Evolutionary conservation across 371 early-diverging fungal species (phyloP), one percentile per base, ranked within the genome.

Genomic region (Choanephora cucurbitarum): DNA sequence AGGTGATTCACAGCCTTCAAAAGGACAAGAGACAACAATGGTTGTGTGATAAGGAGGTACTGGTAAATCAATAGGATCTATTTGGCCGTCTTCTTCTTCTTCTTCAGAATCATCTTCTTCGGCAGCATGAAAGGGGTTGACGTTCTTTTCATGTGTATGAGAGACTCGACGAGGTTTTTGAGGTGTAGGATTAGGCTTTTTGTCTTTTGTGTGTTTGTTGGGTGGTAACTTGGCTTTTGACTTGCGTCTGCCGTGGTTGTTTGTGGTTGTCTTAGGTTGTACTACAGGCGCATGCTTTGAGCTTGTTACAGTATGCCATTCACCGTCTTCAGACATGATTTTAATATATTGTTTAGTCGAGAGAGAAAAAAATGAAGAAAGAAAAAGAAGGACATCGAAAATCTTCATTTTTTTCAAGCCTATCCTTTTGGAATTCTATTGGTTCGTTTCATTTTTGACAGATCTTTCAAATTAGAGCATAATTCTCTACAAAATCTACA

Each of bases 21-120:
- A 75, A 39, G 80, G 81, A 50, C 90, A 88, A 22, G 66, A 69
- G 28, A 86, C 68, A 47, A 80, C 46, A 31, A 86, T 73, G 28
- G 79, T 69, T 9, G 86, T 83, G 33, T 87, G 87, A 55, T 87
- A 88, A 15, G 84, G 83, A 9, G 84, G 80, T 5, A 80, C 60
- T 15, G 71, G 68, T 0, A 78, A 48, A 52, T 81, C 83, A 18
- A 77, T 74, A 17, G 64, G 73, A 57, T 78, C 77, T 28, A 52
- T 68, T 44, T 62, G 66, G 59, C 61, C 76, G 37, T 69, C 72
- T 40, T 78, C 82, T 23, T 77, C 72, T 15, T 78, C 81, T 39
- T 69, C 79, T 18, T 73, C 64, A 3, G 67, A 64, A 24, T 70
- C 77, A n/a, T 74, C 81, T 19, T 79, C 77, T 43, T 77, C 77